A percentile compares a stretch with the other conserved stretches of the same genome.
These are phyloP conservation scores for Murraya paniculata DNA, from an alignment of 345 rosid species.

Conservation along the genomic window DNA sequence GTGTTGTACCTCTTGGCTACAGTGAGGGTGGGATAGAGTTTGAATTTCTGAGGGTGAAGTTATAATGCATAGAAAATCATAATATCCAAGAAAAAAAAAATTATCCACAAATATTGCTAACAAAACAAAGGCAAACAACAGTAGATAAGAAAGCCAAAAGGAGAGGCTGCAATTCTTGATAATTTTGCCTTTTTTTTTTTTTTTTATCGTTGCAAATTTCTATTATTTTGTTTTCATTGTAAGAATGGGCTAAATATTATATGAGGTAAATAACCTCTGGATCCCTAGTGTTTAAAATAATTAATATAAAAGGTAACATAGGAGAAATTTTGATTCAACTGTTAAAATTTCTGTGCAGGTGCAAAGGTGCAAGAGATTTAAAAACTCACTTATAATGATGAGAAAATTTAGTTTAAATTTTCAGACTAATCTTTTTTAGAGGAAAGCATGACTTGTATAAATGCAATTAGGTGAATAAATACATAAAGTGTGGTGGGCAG, in stretches of 20 bases:
- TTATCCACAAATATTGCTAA: slow-evolving; percentile 2
- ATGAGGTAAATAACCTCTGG: background rate
- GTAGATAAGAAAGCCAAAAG: slow-evolving; percentile 3
- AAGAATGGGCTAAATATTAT: background rate
- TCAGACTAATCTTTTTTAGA: too few species aligned
- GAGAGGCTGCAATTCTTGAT: background rate
- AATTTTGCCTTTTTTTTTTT: background rate
- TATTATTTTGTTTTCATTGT: background rate
- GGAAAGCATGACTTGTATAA: too few species aligned
- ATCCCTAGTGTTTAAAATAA: background rate
- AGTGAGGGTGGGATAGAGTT: background rate
- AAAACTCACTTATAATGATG: too few species aligned
- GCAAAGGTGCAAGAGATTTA: too few species aligned
- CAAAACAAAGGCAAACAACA: background rate
- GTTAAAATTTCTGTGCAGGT: too few species aligned
- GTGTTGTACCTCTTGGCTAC: background rate
- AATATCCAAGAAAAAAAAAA: background rate
- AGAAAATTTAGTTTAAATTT: too few species aligned
- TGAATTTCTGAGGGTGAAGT: background rate
- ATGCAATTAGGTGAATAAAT: too few species aligned
- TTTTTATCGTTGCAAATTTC: background rate
- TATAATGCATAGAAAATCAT: background rate
- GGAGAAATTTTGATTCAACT: too few species aligned
- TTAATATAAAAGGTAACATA: background rate
- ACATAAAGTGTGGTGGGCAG: too few species aligned